Conservation (phyloP, 148 eudicot species). For the Rhododendron vialii region DNA sequence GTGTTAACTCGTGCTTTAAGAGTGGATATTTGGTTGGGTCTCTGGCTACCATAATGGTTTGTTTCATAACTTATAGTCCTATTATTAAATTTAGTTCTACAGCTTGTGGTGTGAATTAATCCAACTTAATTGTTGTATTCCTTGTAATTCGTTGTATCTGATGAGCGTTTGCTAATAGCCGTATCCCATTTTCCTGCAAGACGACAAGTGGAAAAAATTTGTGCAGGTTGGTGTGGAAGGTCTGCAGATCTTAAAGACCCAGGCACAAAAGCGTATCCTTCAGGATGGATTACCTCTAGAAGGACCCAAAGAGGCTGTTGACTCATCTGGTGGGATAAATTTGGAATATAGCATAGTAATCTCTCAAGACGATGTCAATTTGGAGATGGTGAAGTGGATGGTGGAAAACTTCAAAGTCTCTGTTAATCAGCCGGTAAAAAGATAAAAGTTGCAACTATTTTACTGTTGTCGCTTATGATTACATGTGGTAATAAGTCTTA, state of each 20-base stretch:
- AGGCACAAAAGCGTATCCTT: conserved; percentile 27
- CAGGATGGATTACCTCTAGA: conserved; percentile 31
- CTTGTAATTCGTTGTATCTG: background rate
- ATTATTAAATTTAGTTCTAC: background rate
- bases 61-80: background rate
- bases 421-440: conserved; percentile 73
- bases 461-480: background rate
- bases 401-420: conserved; percentile 76
- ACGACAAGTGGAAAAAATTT: background rate
- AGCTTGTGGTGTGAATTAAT: background rate
- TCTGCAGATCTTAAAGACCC: conserved; percentile 77
- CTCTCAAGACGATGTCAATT: conserved; percentile 45
- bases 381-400: conserved; percentile 46
- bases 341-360: conserved; percentile 57
- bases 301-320: conserved; percentile 29
- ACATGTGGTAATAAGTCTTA: background rate
- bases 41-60: background rate
- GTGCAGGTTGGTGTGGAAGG: conserved; percentile 84
- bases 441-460: background rate
- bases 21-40: background rate
- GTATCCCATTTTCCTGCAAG: conserved; percentile 3
- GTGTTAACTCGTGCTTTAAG: background rate
- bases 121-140: background rate
- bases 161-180: background rate
- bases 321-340: conserved; percentile 63